A percentile compares a stretch with the other conserved stretches of the same genome.
Conservation (phyloP, 1,284 basidiomycete species). For the Neonothopanus nambi region DNA sequence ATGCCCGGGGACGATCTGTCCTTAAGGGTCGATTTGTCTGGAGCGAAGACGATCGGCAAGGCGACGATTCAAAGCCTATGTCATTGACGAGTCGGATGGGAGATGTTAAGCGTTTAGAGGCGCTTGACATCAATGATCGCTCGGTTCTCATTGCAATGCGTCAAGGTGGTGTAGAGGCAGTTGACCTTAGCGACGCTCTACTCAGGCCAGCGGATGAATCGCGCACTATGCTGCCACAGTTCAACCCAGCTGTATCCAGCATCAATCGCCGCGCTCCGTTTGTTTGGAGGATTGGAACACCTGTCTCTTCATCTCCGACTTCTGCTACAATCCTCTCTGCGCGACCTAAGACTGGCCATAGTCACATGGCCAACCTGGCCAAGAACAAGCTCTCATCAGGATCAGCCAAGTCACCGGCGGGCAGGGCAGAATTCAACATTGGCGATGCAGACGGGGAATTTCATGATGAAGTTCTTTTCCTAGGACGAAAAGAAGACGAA, state of each 20-base stretch:
- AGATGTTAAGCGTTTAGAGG: slow-evolving; percentile 76
- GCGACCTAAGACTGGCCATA: slow-evolving; percentile 35
- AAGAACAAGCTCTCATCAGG: slow-evolving; percentile 50
- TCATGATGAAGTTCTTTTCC: slow-evolving; percentile 72
- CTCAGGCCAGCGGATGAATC: slow-evolving; percentile 76
- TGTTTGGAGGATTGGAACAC: slow-evolving; percentile 78
- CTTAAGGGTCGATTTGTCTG: slow-evolving; percentile 77
- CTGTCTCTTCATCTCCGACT: slow-evolving; percentile 47
- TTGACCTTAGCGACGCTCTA: slow-evolving; percentile 75
- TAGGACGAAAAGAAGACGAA: slow-evolving; percentile 71
- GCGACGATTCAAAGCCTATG: slow-evolving; percentile 43
- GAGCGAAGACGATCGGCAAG: slow-evolving; percentile 62
- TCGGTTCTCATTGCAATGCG: slow-evolving; percentile 80
- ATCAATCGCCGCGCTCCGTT: slow-evolving; percentile 70
- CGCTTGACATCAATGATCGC: slow-evolving; percentile 70
- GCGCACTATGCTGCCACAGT: slow-evolving; percentile 65
- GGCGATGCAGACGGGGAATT: slow-evolving; percentile 56
- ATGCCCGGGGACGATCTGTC: slow-evolving; percentile 78
- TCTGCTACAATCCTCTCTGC: slow-evolving; percentile 42
- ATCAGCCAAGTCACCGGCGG: slow-evolving; percentile 45
- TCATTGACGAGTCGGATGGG: slow-evolving; percentile 54
- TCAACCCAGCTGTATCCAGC: slow-evolving; percentile 55
- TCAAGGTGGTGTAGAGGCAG: slow-evolving; percentile 77
- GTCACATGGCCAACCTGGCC: slow-evolving; percentile 17
- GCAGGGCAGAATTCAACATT: slow-evolving; percentile 50